These are phyloP conservation scores for Salix purpurea DNA, from an alignment of 345 rosid genomes.

Conservation along the genomic window DNA sequence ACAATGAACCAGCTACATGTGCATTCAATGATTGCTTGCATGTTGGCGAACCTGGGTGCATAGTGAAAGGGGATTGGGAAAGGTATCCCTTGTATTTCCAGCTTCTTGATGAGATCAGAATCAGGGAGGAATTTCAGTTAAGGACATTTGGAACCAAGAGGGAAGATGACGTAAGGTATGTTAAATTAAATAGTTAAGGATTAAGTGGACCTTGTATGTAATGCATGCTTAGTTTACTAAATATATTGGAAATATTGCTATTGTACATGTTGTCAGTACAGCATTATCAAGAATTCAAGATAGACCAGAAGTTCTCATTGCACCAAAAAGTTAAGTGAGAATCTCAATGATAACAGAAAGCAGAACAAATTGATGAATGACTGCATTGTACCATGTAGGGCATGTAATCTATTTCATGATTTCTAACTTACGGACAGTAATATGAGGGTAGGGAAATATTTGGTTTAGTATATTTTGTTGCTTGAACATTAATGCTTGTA, in stretches of 20 bases:
- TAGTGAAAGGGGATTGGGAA: constrained; percentile 77
- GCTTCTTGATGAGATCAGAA: constrained; percentile 80
- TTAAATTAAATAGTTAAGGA: background rate
- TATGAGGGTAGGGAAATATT: background rate
- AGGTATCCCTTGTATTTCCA: constrained; percentile 75
- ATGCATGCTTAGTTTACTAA: background rate
- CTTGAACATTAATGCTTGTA: background rate
- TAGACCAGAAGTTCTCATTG: background rate
- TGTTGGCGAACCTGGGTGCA: constrained; percentile 81
- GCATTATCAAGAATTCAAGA: background rate
- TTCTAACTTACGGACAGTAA: constrained; percentile 22
- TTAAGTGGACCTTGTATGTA: background rate
- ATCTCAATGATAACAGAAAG: background rate
- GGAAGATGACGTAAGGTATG: constrained; percentile 81
- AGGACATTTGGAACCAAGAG: constrained; percentile 87
- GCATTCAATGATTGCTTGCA: constrained; percentile 81
- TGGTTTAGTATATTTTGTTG: background rate
- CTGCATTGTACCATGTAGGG: constrained; percentile 70
- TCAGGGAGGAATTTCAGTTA: constrained; percentile 82
- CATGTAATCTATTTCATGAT: constrained; percentile 88
- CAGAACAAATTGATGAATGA: background rate
- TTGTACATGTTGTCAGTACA: background rate
- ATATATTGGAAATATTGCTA: background rate
- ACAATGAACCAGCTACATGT: constrained; percentile 48
- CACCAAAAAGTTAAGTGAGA: background rate